Conservation (phyloP, 768 basidiomycete species). For the Mrakia blollopis region DNA sequence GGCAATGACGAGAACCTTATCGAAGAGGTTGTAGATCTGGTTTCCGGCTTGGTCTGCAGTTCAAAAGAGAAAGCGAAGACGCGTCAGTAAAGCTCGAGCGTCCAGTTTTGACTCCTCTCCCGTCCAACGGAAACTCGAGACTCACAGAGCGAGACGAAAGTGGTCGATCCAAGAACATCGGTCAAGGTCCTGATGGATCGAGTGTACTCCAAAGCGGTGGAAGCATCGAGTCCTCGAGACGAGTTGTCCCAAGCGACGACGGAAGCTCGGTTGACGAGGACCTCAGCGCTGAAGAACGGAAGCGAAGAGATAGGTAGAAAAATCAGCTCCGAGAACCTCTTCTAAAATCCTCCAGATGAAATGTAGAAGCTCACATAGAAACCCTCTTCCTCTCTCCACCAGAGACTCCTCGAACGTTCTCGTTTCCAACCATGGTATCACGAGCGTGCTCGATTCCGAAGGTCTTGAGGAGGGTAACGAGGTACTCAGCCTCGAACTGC, state of each 20-base stretch:
- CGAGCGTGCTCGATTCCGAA: slow-evolving; percentile 27
- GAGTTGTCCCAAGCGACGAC: slow-evolving; percentile 43
- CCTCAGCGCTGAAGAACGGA: slow-evolving; percentile 13
- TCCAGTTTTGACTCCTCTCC: too few species aligned
- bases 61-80: neutral
- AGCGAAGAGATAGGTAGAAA: too few species aligned
- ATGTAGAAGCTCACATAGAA: slow-evolving; percentile 20
- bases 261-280: slow-evolving; percentile 35
- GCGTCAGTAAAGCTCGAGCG: neutral
- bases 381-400: slow-evolving; percentile 47
- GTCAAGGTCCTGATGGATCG: slow-evolving; percentile 48
- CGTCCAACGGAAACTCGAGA: neutral
- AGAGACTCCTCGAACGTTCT: slow-evolving; percentile 55
- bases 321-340: too few species aligned
- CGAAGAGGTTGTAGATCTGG: slow-evolving; percentile 35
- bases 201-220: slow-evolving; percentile 51
- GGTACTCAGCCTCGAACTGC: slow-evolving; percentile 25
- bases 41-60: slow-evolving; percentile 31
- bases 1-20: slow-evolving; percentile 26
- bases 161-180: slow-evolving; percentile 48
- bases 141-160: slow-evolving; percentile 48
- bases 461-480: slow-evolving; percentile 26
- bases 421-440: slow-evolving; percentile 58
- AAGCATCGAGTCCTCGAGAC: slow-evolving; percentile 44
- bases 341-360: too few species aligned